These are phyloP conservation scores for Tulasnella sp. DNA, from an alignment of 768 basidiomycete genomes.

Conservation along the genomic window DNA sequence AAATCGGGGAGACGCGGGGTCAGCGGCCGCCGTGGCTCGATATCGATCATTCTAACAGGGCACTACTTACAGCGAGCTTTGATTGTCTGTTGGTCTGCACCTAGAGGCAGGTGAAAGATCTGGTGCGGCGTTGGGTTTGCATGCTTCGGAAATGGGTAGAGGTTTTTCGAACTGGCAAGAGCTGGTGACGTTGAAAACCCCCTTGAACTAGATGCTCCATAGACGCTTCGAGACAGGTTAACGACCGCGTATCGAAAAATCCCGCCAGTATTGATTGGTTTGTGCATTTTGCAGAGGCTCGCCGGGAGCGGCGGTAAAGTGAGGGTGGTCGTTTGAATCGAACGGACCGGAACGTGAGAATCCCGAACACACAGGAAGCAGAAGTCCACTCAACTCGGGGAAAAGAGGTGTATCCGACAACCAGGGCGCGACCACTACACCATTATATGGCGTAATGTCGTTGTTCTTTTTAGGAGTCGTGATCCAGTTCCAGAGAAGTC, in stretches of 20 bases:
- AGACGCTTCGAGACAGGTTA: background rate
- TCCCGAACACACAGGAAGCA: background rate
- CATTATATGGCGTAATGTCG: too few relatives aligned
- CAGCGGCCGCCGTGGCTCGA: background rate
- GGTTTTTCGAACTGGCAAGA: conserved; percentile 25
- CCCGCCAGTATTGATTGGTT: background rate
- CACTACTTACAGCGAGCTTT: conserved; percentile 48
- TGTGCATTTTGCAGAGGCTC: background rate
- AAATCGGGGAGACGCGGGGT: conserved; percentile 13
- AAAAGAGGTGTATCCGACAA: background rate
- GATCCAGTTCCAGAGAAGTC: too few relatives aligned
- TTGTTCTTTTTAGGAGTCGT: too few relatives aligned
- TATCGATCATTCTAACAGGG: background rate
- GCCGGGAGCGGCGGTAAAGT: background rate
- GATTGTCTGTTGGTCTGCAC: conserved; percentile 46
- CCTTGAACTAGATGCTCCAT: background rate
- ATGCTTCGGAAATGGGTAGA: conserved; percentile 46
- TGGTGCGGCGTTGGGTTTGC: conserved; percentile 52
- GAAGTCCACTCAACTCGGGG: background rate
- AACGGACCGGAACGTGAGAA: background rate
- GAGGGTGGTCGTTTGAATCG: background rate
- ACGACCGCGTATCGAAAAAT: background rate
- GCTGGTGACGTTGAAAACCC: background rate
- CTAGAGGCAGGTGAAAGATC: conserved; percentile 52
- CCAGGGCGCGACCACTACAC: background rate